Conservation (phyloP, 1,284 basidiomycete species). For the Boletellus sp. region DNA sequence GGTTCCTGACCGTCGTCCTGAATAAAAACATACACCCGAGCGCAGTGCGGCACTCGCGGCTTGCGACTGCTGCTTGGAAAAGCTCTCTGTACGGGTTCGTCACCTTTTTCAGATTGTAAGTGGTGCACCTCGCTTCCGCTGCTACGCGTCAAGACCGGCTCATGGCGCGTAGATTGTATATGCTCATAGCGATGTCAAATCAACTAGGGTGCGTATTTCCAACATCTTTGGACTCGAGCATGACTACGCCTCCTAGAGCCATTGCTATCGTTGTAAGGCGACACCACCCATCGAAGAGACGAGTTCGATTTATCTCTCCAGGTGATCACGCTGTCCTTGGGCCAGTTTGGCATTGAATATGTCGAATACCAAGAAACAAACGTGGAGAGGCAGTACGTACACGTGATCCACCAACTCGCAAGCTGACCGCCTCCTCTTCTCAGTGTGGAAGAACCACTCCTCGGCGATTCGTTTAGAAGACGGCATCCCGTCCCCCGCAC, state of each 20-base stretch:
- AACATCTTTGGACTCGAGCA: background rate
- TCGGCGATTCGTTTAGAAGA: conserved; percentile 22
- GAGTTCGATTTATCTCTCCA: conserved; percentile 20
- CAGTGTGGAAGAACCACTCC: conserved; percentile 36
- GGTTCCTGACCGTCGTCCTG: conserved; percentile 49
- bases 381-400: conserved; percentile 17
- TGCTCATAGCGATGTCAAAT: conserved; percentile 69
- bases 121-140: background rate
- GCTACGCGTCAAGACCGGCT: background rate
- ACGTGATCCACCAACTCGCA: background rate
- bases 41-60: conserved; percentile 38
- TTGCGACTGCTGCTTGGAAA: conserved; percentile 50
- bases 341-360: conserved; percentile 56
- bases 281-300: background rate
- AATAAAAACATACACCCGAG: conserved; percentile 46
- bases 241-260: conserved; percentile 37
- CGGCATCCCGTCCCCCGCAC: conserved; percentile 33
- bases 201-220: conserved; percentile 51
- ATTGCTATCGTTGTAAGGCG: conserved; percentile 50
- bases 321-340: conserved; percentile 52
- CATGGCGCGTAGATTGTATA: conserved; percentile 49
- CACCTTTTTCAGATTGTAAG: conserved; percentile 60
- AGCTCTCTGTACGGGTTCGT: conserved; percentile 52
- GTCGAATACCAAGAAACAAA: conserved; percentile 31
- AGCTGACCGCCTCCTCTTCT: background rate